Evolutionary conservation across 441 rosid species (phyloP).

Genomic region (Geranium incanum): DNA sequence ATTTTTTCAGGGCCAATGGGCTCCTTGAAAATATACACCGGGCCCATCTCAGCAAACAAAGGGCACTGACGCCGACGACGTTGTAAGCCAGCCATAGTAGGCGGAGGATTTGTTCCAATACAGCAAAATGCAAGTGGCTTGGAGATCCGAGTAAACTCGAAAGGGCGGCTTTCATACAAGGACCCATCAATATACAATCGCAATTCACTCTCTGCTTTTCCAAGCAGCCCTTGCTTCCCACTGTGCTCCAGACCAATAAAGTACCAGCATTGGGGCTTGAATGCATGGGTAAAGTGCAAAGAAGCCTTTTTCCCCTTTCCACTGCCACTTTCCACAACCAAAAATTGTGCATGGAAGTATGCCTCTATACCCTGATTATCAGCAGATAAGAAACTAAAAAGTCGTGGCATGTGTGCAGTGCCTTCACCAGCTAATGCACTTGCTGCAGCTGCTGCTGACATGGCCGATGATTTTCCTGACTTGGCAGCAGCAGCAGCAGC

Average conservation of each 20-base stretch:
- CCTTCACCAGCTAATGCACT: slow-evolving; percentile 99
- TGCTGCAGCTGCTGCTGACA: slow-evolving; percentile 99
- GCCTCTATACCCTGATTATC: slow-evolving; percentile 99
- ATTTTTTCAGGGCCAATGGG: slow-evolving; percentile 89
- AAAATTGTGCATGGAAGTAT: slow-evolving; percentile 94
- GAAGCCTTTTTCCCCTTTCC: slow-evolving; percentile 96
- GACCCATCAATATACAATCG: slow-evolving; percentile 91
- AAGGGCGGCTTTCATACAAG: slow-evolving; percentile 86
- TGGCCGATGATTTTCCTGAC: slow-evolving; percentile 97
- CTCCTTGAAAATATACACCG: slow-evolving; percentile 92
- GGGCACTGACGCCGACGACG: slow-evolving; percentile 98
- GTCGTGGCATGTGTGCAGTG: slow-evolving; percentile 94
- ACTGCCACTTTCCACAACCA: slow-evolving; percentile 93
- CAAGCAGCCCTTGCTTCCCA: slow-evolving; percentile 75
- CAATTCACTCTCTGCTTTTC: slow-evolving; percentile 87
- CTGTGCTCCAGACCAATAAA: slow-evolving; percentile 91
- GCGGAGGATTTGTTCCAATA: slow-evolving; percentile 98
- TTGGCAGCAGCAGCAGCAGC: slow-evolving; percentile 98
- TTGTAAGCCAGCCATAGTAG: slow-evolving; percentile 96
- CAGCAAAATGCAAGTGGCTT: slow-evolving; percentile 97
- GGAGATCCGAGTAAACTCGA: slow-evolving; percentile 92
- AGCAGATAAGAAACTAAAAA: slow-evolving; percentile 93
- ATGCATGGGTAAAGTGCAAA: slow-evolving; percentile 96
- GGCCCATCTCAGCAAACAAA: slow-evolving; percentile 99
- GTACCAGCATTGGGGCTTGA: slow-evolving; percentile 99